Percentiles rank a stretch among this genome's conserved stretches.
Evolutionary conservation across 306 rosid species (phyloP).

Genomic region (Ormosia semicastrata): DNA sequence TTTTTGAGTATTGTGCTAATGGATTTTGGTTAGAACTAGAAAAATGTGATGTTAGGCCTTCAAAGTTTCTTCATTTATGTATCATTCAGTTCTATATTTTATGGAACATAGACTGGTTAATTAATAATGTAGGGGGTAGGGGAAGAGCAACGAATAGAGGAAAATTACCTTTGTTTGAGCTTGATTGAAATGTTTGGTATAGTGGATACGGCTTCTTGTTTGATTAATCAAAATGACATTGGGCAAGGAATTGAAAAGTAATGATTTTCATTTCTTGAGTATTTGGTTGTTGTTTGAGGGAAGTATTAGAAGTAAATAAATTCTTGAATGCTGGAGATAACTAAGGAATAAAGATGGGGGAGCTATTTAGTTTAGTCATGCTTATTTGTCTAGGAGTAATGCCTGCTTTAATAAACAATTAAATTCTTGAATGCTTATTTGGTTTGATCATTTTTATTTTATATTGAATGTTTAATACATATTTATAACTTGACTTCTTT

Average conservation of each 20-base stretch:
- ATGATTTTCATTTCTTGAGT: not conserved
- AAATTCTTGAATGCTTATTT: too few relatives aligned
- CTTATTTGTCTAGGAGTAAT: not conserved
- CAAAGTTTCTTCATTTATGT: conserved; percentile 17
- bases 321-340: not conserved
- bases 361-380: not conserved
- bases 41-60: too few relatives aligned
- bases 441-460: not conserved
- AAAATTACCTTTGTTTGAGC: not conserved
- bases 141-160: not conserved
- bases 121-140: not conserved
- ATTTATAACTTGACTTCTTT: not conserved
- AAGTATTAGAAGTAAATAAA: not conserved
- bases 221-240: too few relatives aligned
- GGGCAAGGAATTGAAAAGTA: not conserved
- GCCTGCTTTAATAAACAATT: not conserved
- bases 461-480: not conserved
- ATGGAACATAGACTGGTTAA: not conserved
- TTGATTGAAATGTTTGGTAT: not conserved
- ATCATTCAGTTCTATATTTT: not conserved
- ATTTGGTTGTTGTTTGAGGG: not conserved
- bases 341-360: not conserved
- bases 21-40: conserved; percentile 5
- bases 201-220: too few relatives aligned
- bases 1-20: not conserved